Percentiles rank a stretch among this genome's conserved stretches.
phyloP scores from a whole-genome alignment of 2,329 filamentous ascomycete genomes.

The Fusarium musae region DNA sequence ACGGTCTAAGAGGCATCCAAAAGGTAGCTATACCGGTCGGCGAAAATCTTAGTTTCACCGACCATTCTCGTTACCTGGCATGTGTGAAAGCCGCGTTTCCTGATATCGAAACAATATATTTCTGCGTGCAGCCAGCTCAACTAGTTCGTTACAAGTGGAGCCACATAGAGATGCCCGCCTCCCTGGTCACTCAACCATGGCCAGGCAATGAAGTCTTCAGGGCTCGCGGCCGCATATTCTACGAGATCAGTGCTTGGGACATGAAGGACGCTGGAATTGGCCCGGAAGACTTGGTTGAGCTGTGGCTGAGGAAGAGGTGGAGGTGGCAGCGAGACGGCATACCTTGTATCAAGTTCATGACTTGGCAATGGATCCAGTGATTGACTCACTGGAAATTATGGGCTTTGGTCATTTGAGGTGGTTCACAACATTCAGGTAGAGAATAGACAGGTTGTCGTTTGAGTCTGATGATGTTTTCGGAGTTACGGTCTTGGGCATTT shows the following conservation, averaged over 20 bases:
- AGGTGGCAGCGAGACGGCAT: too few relatives aligned
- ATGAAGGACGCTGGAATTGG: background rate
- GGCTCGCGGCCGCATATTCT: background rate
- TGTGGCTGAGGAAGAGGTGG: too few relatives aligned
- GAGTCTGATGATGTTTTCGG: background rate
- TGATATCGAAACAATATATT: accelerated
- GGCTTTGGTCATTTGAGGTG: too few relatives aligned
- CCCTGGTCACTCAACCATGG: background rate
- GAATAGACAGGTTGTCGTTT: background rate
- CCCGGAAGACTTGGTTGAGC: too few relatives aligned
- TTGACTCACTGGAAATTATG: too few relatives aligned
- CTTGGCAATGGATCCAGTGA: too few relatives aligned
- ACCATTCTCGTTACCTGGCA: too few relatives aligned
- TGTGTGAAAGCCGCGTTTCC: background rate
- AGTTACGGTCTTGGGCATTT: background rate
- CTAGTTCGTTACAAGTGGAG: too few relatives aligned
- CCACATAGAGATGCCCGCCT: background rate
- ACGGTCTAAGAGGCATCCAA: too few relatives aligned
- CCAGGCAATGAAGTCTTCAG: accelerated
- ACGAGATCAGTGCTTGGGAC: background rate
- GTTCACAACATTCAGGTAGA: too few relatives aligned
- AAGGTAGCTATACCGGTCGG: too few relatives aligned
- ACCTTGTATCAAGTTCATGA: too few relatives aligned
- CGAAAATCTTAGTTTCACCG: accelerated
- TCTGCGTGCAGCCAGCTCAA: background rate